Evolutionary conservation across 306 rosid genomes (phyloP), one percentile per base, ranked within the genome.

Genomic region (Pterocarpus macrocarpus): DNA sequence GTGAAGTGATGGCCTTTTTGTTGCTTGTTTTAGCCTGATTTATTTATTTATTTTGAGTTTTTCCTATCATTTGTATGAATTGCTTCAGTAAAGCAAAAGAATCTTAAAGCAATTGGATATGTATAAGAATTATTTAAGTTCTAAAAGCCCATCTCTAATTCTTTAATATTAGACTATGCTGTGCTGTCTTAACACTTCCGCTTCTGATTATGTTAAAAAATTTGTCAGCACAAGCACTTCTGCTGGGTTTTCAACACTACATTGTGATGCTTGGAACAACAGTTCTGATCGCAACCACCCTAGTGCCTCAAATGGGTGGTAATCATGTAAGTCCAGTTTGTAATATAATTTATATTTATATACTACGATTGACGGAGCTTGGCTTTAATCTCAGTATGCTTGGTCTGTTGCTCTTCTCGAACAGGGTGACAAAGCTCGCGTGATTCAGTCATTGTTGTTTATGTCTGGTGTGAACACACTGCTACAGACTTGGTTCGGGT

Each of bases 181-280:
- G 2, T 14, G 57, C 12, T 50, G 57, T 55, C 49, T 64, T 30
- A 10, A 15, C 56, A 16, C 32, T 71, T 49, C 13, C 32, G 16
- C 56, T 5, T 85, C 56, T 28, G 52, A 66, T 56, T 53, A 11
- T 47, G 30, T 50, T 30, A 8, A 66, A 56, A 41, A 64, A 14
- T 77, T 71, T 86, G 61, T 69, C 97, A 95, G 99, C 91, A 5
- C 94, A 88, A 79, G 85, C 97, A 12, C 43, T 84, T 65, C 41
- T 89, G 41, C 87, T 96, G 83, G 99, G 87, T 45, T 96, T 96
- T 80, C 99, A 96, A 83, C 99, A 96, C 81, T 92, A 96, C 85
- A 86, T 96, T 73, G 99, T 96, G 81, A 92, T 93, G 98, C 99
- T 96, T 59, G 99, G 98, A 58, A 86, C 97, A 34, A 90, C 92